Base-by-base conservation (phyloP, 1,284 basidiomycete genomes). In the Cerioporus squamosus region DNA sequence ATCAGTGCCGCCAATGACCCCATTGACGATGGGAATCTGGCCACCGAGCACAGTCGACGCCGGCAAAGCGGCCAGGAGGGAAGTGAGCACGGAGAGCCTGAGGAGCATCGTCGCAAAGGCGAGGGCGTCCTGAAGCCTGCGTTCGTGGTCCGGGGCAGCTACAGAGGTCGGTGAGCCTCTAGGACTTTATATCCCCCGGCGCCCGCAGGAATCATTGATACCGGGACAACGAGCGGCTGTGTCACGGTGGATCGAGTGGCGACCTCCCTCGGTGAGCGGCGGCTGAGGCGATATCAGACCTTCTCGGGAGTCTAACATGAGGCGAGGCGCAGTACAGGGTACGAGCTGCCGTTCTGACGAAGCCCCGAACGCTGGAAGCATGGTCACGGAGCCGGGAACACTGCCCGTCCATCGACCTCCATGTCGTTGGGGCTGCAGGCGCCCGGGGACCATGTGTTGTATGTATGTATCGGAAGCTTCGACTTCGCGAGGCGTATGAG, bases 21-120 rank as follows among this genome's bases (percentile, higher is more conserved):
- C 81, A 48, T 80, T 68, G n/a, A 80, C 64, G 10, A 78, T 54
- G 5, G 81, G 80, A 15, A 82, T 64, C 67, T 82, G 79, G 4
- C 73, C 71, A 31, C 56, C 60, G 49, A 63, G 59, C 2, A 63
- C 59, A 57, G 60, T 54, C 31, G 65, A 51, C 26, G 53, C 64
- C 12, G 63, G 54, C 26, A 59, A 43, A 22, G 52, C 55, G 18
- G 59, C 59, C 4, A 65, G 53, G 15, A 66, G 50, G 12, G 52
- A 50, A 31, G 55, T 52, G 12, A 60, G 29, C 38, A 56, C 58
- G n/a, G 59, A 44, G 38, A 60, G 58, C 31, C 55, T 45, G 46
- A 56, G 49, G 53, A 58, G 22, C 56, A 60, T 60, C 47, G 46
- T 44, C 23, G 50, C 20, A 18, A 10, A 33, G 10, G 45, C 26